phyloP scores from a whole-genome alignment of 805 yeast genomes.

The Wickerhamiella bombiphila region DNA sequence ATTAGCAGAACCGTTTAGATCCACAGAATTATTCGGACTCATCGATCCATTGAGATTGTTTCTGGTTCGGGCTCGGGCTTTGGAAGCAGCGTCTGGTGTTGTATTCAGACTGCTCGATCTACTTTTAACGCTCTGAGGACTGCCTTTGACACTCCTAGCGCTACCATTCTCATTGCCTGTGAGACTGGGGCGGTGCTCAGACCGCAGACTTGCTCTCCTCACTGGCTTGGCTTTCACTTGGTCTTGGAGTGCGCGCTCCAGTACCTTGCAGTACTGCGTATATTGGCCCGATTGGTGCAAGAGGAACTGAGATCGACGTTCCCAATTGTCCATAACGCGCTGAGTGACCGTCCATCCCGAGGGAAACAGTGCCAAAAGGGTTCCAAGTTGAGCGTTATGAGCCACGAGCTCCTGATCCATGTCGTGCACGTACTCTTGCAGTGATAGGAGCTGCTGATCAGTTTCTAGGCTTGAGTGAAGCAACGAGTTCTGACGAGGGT shows the following conservation, averaged over 20 bases:
- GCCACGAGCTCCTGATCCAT: constrained; percentile 29
- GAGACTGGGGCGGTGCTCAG: too few relatives aligned
- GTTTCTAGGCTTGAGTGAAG: constrained; percentile 20
- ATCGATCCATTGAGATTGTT: too few relatives aligned
- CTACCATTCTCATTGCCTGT: too few relatives aligned
- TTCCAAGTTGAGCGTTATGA: constrained; percentile 31
- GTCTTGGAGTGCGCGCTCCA: constrained; percentile 1
- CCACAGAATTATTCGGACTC: too few relatives aligned
- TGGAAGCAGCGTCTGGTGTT: too few relatives aligned
- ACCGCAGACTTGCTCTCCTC: too few relatives aligned
- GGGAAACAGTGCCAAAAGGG: constrained; percentile 25
- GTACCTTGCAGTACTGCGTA: constrained; percentile 16
- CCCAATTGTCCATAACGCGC: constrained; percentile 24
- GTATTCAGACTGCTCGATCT: too few relatives aligned
- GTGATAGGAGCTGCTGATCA: constrained; percentile 27
- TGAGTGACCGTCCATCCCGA: constrained; percentile 16
- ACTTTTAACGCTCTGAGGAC: too few relatives aligned
- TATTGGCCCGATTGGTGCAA: constrained; percentile 20
- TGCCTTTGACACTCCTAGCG: too few relatives aligned
- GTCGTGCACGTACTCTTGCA: constrained; percentile 28
- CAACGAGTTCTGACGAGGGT: constrained; percentile 22
- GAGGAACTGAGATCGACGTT: constrained; percentile 21
- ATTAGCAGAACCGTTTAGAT: too few relatives aligned
- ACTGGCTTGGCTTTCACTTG: too few relatives aligned
- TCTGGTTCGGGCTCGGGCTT: too few relatives aligned